phyloP scores from a whole-genome alignment of 176 grass and related monocot genomes.

The Oryza longistaminata region DNA sequence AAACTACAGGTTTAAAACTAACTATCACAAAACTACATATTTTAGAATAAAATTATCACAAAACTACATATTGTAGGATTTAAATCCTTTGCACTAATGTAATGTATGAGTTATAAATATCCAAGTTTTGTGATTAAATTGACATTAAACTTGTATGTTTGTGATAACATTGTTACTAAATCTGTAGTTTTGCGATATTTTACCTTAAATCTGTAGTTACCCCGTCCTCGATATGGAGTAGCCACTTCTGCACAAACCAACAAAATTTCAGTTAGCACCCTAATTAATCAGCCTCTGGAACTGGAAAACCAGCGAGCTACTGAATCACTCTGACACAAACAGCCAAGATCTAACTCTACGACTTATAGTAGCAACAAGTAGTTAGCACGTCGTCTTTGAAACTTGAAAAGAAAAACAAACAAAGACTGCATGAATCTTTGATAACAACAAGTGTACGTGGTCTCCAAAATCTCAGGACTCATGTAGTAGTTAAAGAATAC shows the following conservation, averaged over 20 bases:
- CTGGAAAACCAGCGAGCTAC: not conserved
- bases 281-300: not conserved
- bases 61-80: no score
- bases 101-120: no score
- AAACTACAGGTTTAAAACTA: no score
- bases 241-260: slow-evolving; percentile 47
- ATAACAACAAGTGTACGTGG: not conserved
- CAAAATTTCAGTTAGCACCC: not conserved
- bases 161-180: no score
- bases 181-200: no score
- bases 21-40: no score
- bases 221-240: slow-evolving; percentile 64
- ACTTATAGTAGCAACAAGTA: not conserved
- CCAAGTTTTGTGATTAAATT: no score
- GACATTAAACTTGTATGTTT: no score
- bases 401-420: not conserved
- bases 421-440: slow-evolving; percentile 34
- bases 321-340: not conserved
- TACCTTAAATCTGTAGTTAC: no score
- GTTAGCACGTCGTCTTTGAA: slow-evolving; percentile 18
- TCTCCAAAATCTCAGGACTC: slow-evolving; percentile 27
- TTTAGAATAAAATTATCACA: no score
- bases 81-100: no score
- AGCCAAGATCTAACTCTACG: not conserved
- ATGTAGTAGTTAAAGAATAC: not conserved